Base-by-base conservation (phyloP, 2,329 filamentous ascomycete genomes). In the Hymenotorrendiella dingleyae region DNA sequence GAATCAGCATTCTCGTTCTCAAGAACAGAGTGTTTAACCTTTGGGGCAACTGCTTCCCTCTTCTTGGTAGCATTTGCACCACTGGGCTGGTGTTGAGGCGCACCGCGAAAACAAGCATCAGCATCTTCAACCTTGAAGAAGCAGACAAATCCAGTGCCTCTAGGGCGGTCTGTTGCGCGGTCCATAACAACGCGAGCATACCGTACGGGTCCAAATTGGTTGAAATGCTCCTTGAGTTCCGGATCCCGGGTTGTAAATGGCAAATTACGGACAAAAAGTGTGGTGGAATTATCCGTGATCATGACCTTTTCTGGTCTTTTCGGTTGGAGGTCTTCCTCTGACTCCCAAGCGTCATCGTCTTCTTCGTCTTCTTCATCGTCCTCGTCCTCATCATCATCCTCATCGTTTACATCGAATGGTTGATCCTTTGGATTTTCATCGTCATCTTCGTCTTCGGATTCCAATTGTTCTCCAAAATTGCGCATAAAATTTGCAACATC, bases 101-200 rank as follows among this genome's bases (percentile, higher is more conserved):
- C 86, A 11, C 71, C 74, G 51, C 80, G 82, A 48, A 96, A 70
- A 61, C 93, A 97, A 16, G 72, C 64, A 59, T 82, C 80, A 52
- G 83, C 86, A 59, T 95, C 87, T 16, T 84, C 78, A 27, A 72
- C 68, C 37, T 84, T 82, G 66, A 82, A 83, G 67, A 98, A 98
- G 67, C 88, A 94, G 22, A 97, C 91, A 58, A 98, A 98, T 4
- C 84, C 93, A 23, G 91, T 97, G 20, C 93, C 93, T 36, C 86
- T 87, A 2, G 93, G 87, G 39, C 87, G 82, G 54, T 90, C 89
- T 0, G 88, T 95, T 19, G 80, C 78, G 35, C 75, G 82, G 61
- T 98, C 91, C 61, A 94, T 77, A 27, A 98, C 94, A 8, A 96
- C 82, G 52, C 94, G 78, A 4, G 91, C 93, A 62, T 97, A 98